Conservation (phyloP, 305 asterid genomes). For the Striga hermonthica region DNA sequence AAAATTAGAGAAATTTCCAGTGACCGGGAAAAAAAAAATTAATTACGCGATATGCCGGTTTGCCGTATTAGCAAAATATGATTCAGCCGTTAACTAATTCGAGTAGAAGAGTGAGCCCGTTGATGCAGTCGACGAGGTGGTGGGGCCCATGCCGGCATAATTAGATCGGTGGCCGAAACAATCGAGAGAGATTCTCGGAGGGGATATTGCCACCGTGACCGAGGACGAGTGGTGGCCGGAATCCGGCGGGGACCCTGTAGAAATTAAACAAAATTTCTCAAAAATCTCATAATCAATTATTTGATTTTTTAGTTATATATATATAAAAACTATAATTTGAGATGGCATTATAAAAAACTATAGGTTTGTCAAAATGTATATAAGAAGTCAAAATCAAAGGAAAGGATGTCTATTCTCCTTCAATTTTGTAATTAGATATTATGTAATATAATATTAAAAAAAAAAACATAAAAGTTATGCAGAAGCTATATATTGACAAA, state of each 20-base stretch:
- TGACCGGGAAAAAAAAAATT: not conserved
- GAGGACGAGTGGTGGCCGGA: slow-evolving; percentile 67
- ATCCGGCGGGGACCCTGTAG: slow-evolving; percentile 66
- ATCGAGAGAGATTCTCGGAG: slow-evolving; percentile 69
- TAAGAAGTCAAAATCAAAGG: too few species aligned
- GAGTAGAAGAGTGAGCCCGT: slow-evolving; percentile 56
- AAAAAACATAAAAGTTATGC: too few species aligned
- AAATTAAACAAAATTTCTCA: not conserved
- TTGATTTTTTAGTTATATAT: too few species aligned
- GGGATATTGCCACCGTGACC: slow-evolving; percentile 65
- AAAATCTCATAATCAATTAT: too few species aligned
- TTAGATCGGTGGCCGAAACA: slow-evolving; percentile 50
- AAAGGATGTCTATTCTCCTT: too few species aligned
- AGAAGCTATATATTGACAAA: too few species aligned
- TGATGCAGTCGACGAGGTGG: slow-evolving; percentile 51
- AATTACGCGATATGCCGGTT: not conserved
- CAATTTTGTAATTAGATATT: too few species aligned
- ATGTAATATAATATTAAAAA: too few species aligned
- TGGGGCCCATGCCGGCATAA: slow-evolving; percentile 25
- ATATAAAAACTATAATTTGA: too few species aligned
- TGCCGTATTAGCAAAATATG: not conserved
- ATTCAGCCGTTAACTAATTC: slow-evolving; percentile 34
- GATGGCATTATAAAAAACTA: too few species aligned
- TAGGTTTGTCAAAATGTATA: too few species aligned
- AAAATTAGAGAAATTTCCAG: slow-evolving; percentile 5